Percentiles rank a stretch among this genome's conserved stretches.
These are phyloP conservation scores for Lathyrus aphaca DNA, from an alignment of 306 rosid species.

Conservation along the genomic window DNA sequence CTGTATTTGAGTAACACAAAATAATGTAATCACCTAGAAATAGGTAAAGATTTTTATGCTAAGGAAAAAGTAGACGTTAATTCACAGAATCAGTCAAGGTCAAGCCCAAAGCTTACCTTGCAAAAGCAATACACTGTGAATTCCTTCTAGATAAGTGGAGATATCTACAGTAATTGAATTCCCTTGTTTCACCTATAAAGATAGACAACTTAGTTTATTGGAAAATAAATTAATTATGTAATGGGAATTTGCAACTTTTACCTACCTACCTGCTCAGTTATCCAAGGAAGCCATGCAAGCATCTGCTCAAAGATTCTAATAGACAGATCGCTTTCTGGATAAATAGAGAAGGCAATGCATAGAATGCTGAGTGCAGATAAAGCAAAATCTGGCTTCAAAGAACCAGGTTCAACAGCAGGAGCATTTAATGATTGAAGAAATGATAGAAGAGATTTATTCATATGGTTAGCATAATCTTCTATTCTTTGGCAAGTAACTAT, in stretches of 20 bases:
- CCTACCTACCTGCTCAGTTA: conserved; percentile 70
- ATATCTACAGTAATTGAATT: conserved; percentile 52
- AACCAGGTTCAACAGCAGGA: conserved; percentile 48
- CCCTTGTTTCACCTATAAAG: conserved; percentile 67
- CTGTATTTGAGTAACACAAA: background rate
- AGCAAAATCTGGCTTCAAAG: conserved; percentile 62
- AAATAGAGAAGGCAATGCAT: conserved; percentile 68
- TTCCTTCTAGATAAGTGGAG: conserved; percentile 80
- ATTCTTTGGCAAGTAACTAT: conserved; percentile 52
- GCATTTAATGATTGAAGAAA: conserved; percentile 56
- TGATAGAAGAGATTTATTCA: conserved; percentile 64
- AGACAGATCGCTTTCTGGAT: conserved; percentile 70
- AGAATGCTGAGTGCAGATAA: conserved; percentile 84
- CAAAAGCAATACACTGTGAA: conserved; percentile 73
- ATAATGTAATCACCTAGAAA: conserved; percentile 28
- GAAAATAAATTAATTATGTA: conserved; percentile 31
- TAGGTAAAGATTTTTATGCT: conserved; percentile 23
- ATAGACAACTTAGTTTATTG: conserved; percentile 37
- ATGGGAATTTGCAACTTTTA: conserved; percentile 37
- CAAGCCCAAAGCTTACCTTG: conserved; percentile 62
- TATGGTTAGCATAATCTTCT: conserved; percentile 63
- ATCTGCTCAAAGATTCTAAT: conserved; percentile 67
- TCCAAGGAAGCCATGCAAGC: conserved; percentile 86
- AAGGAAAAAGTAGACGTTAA: conserved; percentile 38
- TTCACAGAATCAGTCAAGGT: conserved; percentile 33